phyloP scores from a whole-genome alignment of 176 grass and related monocot genomes.

The Rhipidocladum racemiflorum region DNA sequence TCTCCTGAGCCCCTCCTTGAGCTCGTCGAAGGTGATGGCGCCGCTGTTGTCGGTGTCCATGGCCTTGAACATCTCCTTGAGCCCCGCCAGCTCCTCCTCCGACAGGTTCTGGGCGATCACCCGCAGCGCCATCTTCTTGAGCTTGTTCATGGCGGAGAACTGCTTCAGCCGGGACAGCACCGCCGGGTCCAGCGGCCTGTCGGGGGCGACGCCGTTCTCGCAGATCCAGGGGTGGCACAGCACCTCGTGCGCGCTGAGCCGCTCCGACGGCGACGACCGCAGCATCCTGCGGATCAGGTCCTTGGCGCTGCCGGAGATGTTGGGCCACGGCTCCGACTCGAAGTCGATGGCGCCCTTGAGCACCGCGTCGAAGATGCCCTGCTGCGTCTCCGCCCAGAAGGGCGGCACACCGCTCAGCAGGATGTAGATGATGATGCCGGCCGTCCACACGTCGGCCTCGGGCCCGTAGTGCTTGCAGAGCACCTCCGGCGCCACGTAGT shows the following conservation, averaged over 20 bases:
- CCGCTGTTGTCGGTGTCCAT: constrained; percentile 67
- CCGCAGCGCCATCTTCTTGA: constrained; percentile 68
- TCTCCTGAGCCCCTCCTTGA: constrained; percentile 48
- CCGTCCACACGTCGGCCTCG: constrained; percentile 73
- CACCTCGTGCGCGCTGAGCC: constrained; percentile 60
- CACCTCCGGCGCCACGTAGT: constrained; percentile 78
- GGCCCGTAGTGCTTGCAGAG: constrained; percentile 75
- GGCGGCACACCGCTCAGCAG: constrained; percentile 66
- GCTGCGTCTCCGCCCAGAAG: constrained; percentile 78
- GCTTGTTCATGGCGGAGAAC: constrained; percentile 60
- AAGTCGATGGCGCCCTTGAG: constrained; percentile 60
- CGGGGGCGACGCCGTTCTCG: constrained; percentile 57
- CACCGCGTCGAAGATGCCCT: constrained; percentile 76
- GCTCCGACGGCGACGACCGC: constrained; percentile 37
- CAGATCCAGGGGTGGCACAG: constrained; percentile 72
- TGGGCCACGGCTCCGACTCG: constrained; percentile 56
- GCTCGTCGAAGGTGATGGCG: constrained; percentile 72
- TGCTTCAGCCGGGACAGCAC: constrained; percentile 61
- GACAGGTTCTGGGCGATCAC: constrained; percentile 56
- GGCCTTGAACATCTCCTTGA: constrained; percentile 73
- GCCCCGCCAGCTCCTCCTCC: constrained; percentile 65
- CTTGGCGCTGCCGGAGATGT: constrained; percentile 61
- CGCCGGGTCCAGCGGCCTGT: constrained; percentile 45
- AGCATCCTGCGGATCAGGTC: constrained; percentile 67
- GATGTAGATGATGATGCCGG: constrained; percentile 75